Conservation (phyloP, 2,329 filamentous ascomycete genomes). For the Aspergillus candidus region DNA sequence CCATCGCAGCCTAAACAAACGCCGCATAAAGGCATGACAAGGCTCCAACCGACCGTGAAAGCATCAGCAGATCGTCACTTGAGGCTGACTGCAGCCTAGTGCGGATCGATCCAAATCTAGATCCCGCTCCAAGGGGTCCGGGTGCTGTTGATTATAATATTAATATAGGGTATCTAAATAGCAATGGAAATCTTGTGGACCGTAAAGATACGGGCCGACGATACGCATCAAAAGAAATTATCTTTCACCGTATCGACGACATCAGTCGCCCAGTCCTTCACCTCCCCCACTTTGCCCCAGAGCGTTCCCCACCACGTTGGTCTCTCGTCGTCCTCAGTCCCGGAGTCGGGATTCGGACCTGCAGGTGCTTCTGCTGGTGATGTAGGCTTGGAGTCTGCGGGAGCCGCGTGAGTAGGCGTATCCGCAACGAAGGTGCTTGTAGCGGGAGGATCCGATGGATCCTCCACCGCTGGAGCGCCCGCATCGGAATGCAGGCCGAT, state of each 20-base stretch:
- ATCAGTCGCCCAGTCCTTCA: conserved; percentile 33
- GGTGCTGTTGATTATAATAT: too few species aligned
- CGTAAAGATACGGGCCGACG: not conserved
- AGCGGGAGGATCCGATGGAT: conserved; percentile 28
- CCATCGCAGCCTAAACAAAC: too few species aligned
- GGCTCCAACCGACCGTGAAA: too few species aligned
- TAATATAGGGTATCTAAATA: not conserved
- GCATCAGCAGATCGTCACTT: too few species aligned
- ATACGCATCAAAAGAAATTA: conserved; percentile 13
- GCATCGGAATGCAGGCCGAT: conserved; percentile 42
- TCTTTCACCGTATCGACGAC: conserved; percentile 27
- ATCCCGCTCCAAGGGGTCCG: too few species aligned
- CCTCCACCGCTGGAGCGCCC: conserved; percentile 25
- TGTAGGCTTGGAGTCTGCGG: conserved; percentile 4
- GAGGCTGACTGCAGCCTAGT: too few species aligned
- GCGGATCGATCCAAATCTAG: too few species aligned
- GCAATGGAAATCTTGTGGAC: not conserved
- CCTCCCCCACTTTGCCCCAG: conserved; percentile 28
- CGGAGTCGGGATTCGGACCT: conserved; percentile 8
- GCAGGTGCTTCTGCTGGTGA: conserved; percentile 4
- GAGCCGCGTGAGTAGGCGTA: not conserved
- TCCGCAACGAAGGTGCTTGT: conserved; percentile 2
- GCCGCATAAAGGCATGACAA: too few species aligned
- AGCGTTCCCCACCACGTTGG: conserved; percentile 30
- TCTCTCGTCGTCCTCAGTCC: conserved; percentile 16